A percentile compares a stretch with the other conserved stretches of the same genome.
Conservation (phyloP, 2,329 filamentous ascomycete genomes). For the Lachnellula cervina region DNA sequence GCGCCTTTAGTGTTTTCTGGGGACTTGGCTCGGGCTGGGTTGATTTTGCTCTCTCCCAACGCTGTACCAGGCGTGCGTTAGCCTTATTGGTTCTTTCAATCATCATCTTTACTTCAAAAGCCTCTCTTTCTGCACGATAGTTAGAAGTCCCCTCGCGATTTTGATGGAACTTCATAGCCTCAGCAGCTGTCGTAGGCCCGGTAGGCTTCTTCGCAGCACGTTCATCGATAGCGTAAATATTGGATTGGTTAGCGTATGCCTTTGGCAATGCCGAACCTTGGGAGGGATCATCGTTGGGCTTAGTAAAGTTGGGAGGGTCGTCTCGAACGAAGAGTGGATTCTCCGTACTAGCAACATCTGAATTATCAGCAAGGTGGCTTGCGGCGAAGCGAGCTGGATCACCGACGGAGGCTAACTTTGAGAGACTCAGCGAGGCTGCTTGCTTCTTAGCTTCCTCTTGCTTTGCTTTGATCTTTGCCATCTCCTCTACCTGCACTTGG, state of each 20-base stretch:
- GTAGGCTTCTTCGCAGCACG: neutral
- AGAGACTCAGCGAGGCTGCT: constrained; percentile 11
- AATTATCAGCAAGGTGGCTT: neutral
- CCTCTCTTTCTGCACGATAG: neutral
- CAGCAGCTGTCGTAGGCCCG: constrained; percentile 1
- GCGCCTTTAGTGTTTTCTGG: neutral
- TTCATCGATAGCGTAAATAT: neutral
- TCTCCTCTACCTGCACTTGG: constrained; percentile 5
- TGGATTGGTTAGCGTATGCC: neutral
- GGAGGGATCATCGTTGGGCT: neutral
- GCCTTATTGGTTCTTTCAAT: neutral
- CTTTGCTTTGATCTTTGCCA: constrained; percentile 12
- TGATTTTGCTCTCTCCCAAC: neutral
- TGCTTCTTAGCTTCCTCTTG: constrained; percentile 15
- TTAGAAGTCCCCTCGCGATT: neutral
- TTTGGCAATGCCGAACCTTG: neutral
- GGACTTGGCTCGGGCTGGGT: neutral
- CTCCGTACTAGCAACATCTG: neutral
- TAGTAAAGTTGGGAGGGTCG: neutral
- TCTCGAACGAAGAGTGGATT: neutral
- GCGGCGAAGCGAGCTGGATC: neutral
- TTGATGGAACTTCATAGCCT: neutral
- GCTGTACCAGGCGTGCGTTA: no score
- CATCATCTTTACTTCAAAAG: neutral
- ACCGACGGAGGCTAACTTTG: constrained; percentile 4